Evolutionary conservation across 2,329 filamentous ascomycete species (phyloP).

Genomic region (Claviceps sp.): DNA sequence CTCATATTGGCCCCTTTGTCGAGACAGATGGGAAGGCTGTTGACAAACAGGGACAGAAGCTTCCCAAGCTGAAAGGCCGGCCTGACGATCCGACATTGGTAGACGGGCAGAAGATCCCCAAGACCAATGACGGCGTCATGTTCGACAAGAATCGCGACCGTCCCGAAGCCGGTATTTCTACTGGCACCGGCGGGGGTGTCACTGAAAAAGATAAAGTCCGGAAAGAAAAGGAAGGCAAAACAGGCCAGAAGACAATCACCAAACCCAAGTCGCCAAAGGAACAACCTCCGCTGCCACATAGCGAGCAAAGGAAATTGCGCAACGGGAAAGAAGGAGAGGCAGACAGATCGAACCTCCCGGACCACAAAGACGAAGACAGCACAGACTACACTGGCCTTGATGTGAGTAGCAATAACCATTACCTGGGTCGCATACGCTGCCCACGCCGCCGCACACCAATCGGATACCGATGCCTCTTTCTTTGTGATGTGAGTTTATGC

Average conservation of each 20-base stretch:
- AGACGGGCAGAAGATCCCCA: conserved; percentile 48
- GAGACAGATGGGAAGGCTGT: conserved; percentile 31
- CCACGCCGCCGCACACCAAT: neutral
- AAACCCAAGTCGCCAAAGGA: conserved; percentile 77
- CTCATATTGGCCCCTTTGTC: conserved; percentile 74
- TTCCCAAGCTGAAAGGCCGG: conserved; percentile 35
- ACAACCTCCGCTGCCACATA: conserved; percentile 66
- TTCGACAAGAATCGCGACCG: conserved; percentile 65
- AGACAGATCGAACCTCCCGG: conserved; percentile 27
- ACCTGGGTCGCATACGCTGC: neutral
- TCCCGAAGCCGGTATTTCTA: conserved; percentile 66
- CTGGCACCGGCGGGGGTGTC: conserved; percentile 79
- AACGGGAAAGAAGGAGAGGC: conserved; percentile 28
- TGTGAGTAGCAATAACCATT: conserved; percentile 10
- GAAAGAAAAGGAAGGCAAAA: conserved; percentile 52
- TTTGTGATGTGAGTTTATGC: neutral
- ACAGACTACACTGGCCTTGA: conserved; percentile 25
- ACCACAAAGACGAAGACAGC: conserved; percentile 25
- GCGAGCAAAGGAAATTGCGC: conserved; percentile 58
- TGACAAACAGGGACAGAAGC: conserved; percentile 22
- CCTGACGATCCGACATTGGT: conserved; percentile 38
- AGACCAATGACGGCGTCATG: conserved; percentile 74
- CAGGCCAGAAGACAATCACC: conserved; percentile 54
- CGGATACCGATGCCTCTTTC: neutral
- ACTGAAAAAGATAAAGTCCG: conserved; percentile 72